phyloP scores from a whole-genome alignment of 1,139 yeast genomes.

The Blastobotrys elegans region DNA sequence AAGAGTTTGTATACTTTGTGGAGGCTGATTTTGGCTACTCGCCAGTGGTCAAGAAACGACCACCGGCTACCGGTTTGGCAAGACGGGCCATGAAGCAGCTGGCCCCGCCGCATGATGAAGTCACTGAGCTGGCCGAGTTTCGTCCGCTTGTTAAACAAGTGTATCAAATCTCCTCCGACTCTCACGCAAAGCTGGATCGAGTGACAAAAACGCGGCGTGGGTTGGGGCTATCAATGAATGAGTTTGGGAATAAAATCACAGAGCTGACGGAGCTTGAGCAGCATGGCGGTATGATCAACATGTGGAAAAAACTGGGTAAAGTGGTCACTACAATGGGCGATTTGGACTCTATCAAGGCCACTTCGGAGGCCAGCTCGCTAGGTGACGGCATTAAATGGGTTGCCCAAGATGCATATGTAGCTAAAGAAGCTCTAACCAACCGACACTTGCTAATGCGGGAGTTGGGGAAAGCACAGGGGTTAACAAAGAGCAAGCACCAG shows the following conservation, averaged over 20 bases:
- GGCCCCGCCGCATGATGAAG: conserved; percentile 87
- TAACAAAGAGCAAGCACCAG: conserved; percentile 63
- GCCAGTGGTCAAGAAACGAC: conserved; percentile 42
- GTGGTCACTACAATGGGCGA: conserved; percentile 70
- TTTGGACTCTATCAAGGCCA: conserved; percentile 64
- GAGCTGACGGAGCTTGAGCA: conserved; percentile 49
- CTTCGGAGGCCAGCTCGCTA: conserved; percentile 67
- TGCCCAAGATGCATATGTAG: conserved; percentile 72
- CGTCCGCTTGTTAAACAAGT: conserved; percentile 80
- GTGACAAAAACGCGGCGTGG: conserved; percentile 51
- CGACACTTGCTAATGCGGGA: conserved; percentile 92
- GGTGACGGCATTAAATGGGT: conserved; percentile 70
- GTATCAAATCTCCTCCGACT: conserved; percentile 56
- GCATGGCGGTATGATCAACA: conserved; percentile 62
- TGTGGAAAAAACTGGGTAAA: conserved; percentile 78
- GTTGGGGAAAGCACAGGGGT: conserved; percentile 69
- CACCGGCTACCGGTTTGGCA: conserved; percentile 73
- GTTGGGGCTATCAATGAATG: conserved; percentile 54
- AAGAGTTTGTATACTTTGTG: conserved; percentile 80
- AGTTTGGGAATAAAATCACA: conserved; percentile 56
- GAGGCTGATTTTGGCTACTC: conserved; percentile 76
- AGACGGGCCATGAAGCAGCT: conserved; percentile 88
- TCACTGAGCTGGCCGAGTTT: conserved; percentile 71
- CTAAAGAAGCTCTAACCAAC: conserved; percentile 89
- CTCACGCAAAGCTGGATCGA: conserved; percentile 52